Evolutionary conservation across 208 protist species (phyloP).

Genomic region (Trypanosoma congolense): DNA sequence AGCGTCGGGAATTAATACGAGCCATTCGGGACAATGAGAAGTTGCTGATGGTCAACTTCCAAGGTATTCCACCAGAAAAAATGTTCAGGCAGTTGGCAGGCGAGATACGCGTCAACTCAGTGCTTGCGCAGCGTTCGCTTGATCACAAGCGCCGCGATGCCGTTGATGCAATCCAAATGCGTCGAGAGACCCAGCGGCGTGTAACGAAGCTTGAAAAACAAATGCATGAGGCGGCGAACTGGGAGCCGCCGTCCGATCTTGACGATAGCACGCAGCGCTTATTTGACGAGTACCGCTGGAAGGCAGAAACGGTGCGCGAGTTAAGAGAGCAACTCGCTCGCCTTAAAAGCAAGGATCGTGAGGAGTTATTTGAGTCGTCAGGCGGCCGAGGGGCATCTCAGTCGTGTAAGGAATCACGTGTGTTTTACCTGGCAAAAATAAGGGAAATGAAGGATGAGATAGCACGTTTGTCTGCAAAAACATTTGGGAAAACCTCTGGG

Average conservation of each 20-base stretch:
- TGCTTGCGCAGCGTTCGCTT: conserved; percentile 54
- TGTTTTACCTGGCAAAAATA: conserved; percentile 1
- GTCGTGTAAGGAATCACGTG: neutral
- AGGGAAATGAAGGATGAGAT: conserved; percentile 3
- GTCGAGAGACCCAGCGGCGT: conserved; percentile 30
- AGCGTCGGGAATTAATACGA: conserved; percentile 52
- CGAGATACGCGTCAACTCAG: conserved; percentile 54
- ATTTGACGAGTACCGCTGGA: conserved; percentile 28
- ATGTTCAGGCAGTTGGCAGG: conserved; percentile 45
- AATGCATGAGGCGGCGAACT: conserved; percentile 16
- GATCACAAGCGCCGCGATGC: conserved; percentile 52
- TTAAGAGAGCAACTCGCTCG: conserved; percentile 30
- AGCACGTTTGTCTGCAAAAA: neutral
- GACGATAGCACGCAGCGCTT: conserved; percentile 23
- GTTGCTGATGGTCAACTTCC: conserved; percentile 42
- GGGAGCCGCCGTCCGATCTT: conserved; percentile 19
- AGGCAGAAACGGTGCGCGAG: conserved; percentile 28
- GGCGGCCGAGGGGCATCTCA: neutral
- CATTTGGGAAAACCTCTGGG: neutral
- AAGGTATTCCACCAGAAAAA: conserved; percentile 27
- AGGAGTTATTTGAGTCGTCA: neutral
- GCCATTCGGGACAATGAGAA: conserved; percentile 76
- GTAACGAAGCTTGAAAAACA: conserved; percentile 35
- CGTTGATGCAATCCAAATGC: conserved; percentile 40
- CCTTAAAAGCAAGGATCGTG: neutral